phyloP scores from a whole-genome alignment of 2,329 filamentous ascomycete genomes.

The Alternaria novae-zelandiae region DNA sequence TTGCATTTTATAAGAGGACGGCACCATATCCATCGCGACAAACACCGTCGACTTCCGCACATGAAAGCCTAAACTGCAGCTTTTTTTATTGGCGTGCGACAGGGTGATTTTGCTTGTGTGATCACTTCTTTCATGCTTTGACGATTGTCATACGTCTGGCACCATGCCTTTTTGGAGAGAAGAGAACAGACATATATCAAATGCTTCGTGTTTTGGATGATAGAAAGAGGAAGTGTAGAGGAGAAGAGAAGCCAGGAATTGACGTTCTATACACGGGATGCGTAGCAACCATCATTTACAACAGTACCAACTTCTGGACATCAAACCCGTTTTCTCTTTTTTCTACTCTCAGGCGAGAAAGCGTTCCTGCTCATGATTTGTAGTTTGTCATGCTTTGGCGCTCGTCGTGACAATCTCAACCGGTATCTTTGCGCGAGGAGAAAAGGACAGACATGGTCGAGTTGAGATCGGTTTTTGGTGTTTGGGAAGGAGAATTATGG shows the following conservation, averaged over 20 bases:
- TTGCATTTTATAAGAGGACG: neutral
- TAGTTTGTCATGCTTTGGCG: neutral
- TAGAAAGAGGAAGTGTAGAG: too few species aligned
- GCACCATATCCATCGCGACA: neutral
- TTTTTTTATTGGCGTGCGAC: neutral
- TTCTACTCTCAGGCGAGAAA: neutral
- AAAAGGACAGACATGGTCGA: neutral
- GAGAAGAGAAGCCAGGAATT: neutral
- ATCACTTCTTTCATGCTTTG: neutral
- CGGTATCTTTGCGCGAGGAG: neutral
- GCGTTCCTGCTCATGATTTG: neutral
- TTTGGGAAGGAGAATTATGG: neutral
- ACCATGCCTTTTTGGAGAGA: neutral
- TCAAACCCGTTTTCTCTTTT: rapidly evolving
- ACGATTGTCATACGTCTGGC: rapidly evolving
- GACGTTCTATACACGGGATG: neutral
- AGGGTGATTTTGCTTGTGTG: neutral
- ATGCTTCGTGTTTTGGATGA: too few species aligned
- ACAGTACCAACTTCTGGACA: too few species aligned
- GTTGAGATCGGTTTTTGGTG: neutral
- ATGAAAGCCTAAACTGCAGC: rapidly evolving
- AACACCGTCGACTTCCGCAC: neutral
- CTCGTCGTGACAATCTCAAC: neutral
- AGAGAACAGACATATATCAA: too few species aligned
- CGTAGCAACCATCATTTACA: too few species aligned